Evolutionary conservation across 352 stramenopile genomes (phyloP).

Genomic region (Pythium grandisporangium): DNA sequence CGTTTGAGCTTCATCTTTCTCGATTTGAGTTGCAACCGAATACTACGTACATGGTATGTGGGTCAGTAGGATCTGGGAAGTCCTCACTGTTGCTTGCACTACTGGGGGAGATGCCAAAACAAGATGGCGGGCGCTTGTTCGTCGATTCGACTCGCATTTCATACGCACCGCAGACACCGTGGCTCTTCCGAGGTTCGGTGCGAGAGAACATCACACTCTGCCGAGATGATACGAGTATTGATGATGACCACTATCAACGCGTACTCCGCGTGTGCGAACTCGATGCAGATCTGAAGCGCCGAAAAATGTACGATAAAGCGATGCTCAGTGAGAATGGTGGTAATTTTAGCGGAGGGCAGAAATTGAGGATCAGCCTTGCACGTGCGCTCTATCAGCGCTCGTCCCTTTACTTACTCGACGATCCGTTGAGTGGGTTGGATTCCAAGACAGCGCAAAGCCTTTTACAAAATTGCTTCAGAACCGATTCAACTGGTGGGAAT

Average conservation of each 20-base stretch:
- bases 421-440: conserved; percentile 81
- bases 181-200: conserved; percentile 58
- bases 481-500: conserved; percentile 3
- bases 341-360: conserved; percentile 85
- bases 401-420: conserved; percentile 81
- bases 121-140: conserved; percentile 12
- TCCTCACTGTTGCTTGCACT: conserved; percentile 92
- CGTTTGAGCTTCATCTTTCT: conserved; percentile 45
- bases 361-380: conserved; percentile 74
- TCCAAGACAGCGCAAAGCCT: conserved; percentile 38
- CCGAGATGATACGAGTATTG: conserved; percentile 4
- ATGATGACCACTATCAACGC: conserved; percentile 32
- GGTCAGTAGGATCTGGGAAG: conserved; percentile 93
- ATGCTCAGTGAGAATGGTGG: conserved; percentile 60
- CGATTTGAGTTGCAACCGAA: conserved; percentile 25
- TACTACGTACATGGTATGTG: conserved; percentile 61
- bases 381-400: conserved; percentile 67
- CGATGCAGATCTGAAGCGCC: conserved; percentile 43
- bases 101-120: conserved; percentile 94
- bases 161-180: conserved; percentile 73
- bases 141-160: conserved; percentile 18
- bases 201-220: conserved; percentile 57
- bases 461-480: conserved; percentile 39
- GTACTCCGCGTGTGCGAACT: conserved; percentile 69
- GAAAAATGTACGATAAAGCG: conserved; percentile 30